A percentile compares a stretch with the other conserved stretches of the same genome.
Evolutionary conservation across 1,284 basidiomycete genomes (phyloP).

Genomic region (Cystobasidiaceae sp.): DNA sequence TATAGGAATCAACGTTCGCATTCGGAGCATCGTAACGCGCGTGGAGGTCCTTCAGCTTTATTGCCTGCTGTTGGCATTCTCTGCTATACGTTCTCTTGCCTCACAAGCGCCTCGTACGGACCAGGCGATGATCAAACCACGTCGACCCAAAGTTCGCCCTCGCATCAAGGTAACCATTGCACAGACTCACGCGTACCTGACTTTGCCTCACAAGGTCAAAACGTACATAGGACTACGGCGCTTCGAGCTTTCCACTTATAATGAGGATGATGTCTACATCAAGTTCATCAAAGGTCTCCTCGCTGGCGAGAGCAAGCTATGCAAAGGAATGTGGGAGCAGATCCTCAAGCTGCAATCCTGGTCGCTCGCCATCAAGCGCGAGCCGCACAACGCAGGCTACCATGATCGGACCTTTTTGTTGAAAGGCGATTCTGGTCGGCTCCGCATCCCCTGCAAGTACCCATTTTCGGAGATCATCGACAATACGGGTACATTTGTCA

Average conservation of each 20-base stretch:
- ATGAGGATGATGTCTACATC: constrained; percentile 39
- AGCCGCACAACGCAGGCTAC: constrained; percentile 41
- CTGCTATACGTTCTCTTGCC: constrained; percentile 54
- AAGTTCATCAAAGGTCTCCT: constrained; percentile 47
- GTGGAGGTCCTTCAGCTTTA: constrained; percentile 69
- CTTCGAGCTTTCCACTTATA: constrained; percentile 35
- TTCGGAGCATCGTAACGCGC: constrained; percentile 51
- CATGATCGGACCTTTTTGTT: constrained; percentile 47
- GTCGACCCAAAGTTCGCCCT: constrained; percentile 28
- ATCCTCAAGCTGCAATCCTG: constrained; percentile 61
- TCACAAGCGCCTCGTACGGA: constrained; percentile 18
- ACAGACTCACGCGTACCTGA: constrained; percentile 44
- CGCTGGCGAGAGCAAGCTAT: constrained; percentile 50
- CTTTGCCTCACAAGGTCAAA: constrained; percentile 44
- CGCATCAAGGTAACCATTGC: constrained; percentile 41
- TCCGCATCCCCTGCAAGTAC: constrained; percentile 76
- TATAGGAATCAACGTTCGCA: constrained; percentile 49
- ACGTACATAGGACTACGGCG: constrained; percentile 37
- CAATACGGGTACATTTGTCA: constrained; percentile 48
- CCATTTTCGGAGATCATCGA: constrained; percentile 55
- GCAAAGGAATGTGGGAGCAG: constrained; percentile 67
- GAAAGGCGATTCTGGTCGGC: constrained; percentile 60
- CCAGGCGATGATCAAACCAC: constrained; percentile 31
- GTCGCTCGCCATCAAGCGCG: constrained; percentile 50
- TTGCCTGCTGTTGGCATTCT: constrained; percentile 61